Evolutionary conservation across 1,284 basidiomycete species (phyloP).

Genomic region (Sporisorium graminicola): DNA sequence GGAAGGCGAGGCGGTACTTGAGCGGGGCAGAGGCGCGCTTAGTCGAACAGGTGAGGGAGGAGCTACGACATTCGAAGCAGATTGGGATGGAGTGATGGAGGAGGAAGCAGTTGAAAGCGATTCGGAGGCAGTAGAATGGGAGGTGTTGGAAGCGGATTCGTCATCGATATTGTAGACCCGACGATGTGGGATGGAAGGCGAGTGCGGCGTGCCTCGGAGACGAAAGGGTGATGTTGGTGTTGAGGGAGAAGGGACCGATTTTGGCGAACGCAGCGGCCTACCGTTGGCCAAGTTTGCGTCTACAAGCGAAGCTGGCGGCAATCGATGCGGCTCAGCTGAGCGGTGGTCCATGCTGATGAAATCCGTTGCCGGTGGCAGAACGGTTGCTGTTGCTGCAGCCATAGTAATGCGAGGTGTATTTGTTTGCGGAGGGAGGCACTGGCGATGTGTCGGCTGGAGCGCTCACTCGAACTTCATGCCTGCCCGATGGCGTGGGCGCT

Average conservation of each 20-base stretch:
- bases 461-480: conserved; percentile 29
- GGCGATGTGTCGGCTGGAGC: conserved; percentile 2
- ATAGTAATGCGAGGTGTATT: conserved; percentile 9
- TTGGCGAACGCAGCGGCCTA: conserved; percentile 28
- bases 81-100: conserved; percentile 30
- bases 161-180: conserved; percentile 42
- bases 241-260: conserved; percentile 30
- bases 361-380: conserved; percentile 39
- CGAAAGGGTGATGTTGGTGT: conserved; percentile 29
- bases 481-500: neutral
- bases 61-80: conserved; percentile 24
- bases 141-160: conserved; percentile 11
- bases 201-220: conserved; percentile 15
- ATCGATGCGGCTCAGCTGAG: conserved; percentile 24
- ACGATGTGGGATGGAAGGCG: conserved; percentile 37
- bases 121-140: conserved; percentile 9
- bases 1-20: conserved; percentile 23
- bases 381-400: conserved; percentile 40
- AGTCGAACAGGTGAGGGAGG: conserved; percentile 16
- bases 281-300: conserved; percentile 9
- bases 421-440: neutral
- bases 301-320: conserved; percentile 14
- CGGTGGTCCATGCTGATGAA: conserved; percentile 40
- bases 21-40: conserved; percentile 13
- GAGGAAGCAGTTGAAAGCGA: conserved; percentile 10